Conservation (phyloP, 1,139 yeast species). For the Candida frijolesensis region DNA sequence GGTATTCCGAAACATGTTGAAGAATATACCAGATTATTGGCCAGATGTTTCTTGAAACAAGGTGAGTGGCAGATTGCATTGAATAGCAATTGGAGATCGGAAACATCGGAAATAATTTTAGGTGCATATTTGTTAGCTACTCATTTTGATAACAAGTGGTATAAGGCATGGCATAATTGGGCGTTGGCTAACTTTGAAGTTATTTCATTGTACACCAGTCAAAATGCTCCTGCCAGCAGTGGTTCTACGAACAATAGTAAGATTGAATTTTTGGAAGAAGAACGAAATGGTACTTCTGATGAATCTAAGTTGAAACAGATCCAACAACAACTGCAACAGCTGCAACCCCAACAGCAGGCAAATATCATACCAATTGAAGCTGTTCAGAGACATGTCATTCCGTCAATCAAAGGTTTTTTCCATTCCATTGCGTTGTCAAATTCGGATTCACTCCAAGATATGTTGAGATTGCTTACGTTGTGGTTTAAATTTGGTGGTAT, state of each 20-base stretch:
- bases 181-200: conserved; percentile 97
- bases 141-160: conserved; percentile 91
- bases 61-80: conserved; percentile 97
- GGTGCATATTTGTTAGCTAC: conserved; percentile 94
- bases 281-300: conserved; percentile 24
- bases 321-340: conserved; percentile 18
- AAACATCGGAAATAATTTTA: conserved; percentile 74
- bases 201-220: conserved; percentile 64
- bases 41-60: conserved; percentile 93
- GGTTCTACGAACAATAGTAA: conserved; percentile 21
- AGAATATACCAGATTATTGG: conserved; percentile 83
- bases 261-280: conserved; percentile 16
- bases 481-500: conserved; percentile 98
- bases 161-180: conserved; percentile 99
- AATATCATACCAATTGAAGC: conserved; percentile 54
- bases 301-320: conserved; percentile 17
- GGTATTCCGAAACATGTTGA: conserved; percentile 77
- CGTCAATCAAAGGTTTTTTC: conserved; percentile 94
- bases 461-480: conserved; percentile 80
- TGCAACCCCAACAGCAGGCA: conserved; percentile 17
- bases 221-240: conserved; percentile 24
- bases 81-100: conserved; percentile 78
- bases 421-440: conserved; percentile 88
- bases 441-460: conserved; percentile 89
- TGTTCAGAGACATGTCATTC: conserved; percentile 85